Evolutionary conservation across 768 basidiomycete genomes (phyloP).

Genomic region (Rhizopogon salebrosus): DNA sequence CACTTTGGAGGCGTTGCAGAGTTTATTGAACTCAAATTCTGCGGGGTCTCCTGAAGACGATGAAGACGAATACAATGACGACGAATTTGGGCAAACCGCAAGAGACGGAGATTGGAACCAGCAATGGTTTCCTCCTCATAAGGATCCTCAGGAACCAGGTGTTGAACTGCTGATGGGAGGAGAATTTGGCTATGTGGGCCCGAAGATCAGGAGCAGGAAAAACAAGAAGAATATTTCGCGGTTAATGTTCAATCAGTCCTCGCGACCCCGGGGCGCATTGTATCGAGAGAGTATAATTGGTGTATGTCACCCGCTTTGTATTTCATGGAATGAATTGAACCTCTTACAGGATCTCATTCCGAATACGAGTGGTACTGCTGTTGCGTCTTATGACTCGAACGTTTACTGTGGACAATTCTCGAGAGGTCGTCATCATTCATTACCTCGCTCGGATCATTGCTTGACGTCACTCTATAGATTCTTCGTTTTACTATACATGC

Average conservation of each 20-base stretch:
- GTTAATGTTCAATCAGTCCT: constrained; percentile 39
- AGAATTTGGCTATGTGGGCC: constrained; percentile 68
- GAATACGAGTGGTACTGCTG: constrained; percentile 75
- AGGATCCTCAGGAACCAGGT: constrained; percentile 60
- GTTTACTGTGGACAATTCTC: constrained; percentile 87
- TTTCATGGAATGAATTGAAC: neutral
- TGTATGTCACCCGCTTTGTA: constrained; percentile 35
- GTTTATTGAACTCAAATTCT: constrained; percentile 12
- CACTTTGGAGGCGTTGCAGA: constrained; percentile 22
- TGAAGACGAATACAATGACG: constrained; percentile 36
- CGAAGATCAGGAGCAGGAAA: constrained; percentile 40
- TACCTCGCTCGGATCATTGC: constrained; percentile 2
- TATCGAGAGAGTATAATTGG: constrained; percentile 50
- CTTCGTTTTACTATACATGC: constrained; percentile 92
- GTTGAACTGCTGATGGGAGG: constrained; percentile 64
- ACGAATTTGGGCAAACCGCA: constrained; percentile 20
- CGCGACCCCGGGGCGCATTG: constrained; percentile 25
- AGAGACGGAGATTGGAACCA: constrained; percentile 16
- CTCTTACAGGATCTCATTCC: constrained; percentile 60
- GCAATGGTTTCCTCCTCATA: constrained; percentile 36
- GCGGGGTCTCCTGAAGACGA: constrained; percentile 27
- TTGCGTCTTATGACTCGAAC: constrained; percentile 66
- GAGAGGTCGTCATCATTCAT: constrained; percentile 37
- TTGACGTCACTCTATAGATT: constrained; percentile 43
- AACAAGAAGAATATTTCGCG: constrained; percentile 45